Base-by-base conservation (phyloP, 2,329 filamentous ascomycete species). In the Monilinia polystroma region DNA sequence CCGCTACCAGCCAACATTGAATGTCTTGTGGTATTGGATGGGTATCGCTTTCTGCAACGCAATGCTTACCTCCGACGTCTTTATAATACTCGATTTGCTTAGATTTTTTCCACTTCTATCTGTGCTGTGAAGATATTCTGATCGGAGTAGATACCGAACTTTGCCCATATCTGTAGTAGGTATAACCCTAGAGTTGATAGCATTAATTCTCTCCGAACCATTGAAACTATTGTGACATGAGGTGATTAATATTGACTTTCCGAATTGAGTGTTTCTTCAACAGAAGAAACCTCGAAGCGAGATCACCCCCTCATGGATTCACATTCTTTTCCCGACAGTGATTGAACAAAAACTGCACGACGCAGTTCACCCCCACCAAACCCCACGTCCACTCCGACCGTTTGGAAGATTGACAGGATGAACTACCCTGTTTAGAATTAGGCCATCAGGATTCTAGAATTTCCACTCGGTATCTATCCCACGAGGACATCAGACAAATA, bases 311-410 rank as follows among this genome's bases (percentile, higher is more conserved):
- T 38, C n/a, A 62, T 51, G n/a, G 58, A 26, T 62, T 62, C 58
- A 8, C 45, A 62, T 51, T 14, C 45, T 20, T 23, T 26, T 49
- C 14, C 43, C 26, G 41, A 47, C 26, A n/a, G 47, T 16, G 26
- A 47, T 59, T 32, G 41, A 59, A 32, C 43, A 26, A 51, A 51
- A 60, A n/a, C 57, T 60, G 57, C 45, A 60, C 32, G 4, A 23
- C 45, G 43, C 57, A 49, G 57, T 59, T 20, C 29, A 23, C n/a
- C 45, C 57, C 58, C 58, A 51, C 58, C 58, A 62, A 38, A 62
- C 58, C 45, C 58, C 58, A 62, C 29, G 58, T 51, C 58, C 26
- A 23, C 26, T 14, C 23, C n/a, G 32, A 62, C 45, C 32, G 26
- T 35, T 59, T 49, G 43, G 14, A 59, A 49, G n/a, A 38, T 38